phyloP scores from a whole-genome alignment of 768 basidiomycete species.

The Mycena venus region DNA sequence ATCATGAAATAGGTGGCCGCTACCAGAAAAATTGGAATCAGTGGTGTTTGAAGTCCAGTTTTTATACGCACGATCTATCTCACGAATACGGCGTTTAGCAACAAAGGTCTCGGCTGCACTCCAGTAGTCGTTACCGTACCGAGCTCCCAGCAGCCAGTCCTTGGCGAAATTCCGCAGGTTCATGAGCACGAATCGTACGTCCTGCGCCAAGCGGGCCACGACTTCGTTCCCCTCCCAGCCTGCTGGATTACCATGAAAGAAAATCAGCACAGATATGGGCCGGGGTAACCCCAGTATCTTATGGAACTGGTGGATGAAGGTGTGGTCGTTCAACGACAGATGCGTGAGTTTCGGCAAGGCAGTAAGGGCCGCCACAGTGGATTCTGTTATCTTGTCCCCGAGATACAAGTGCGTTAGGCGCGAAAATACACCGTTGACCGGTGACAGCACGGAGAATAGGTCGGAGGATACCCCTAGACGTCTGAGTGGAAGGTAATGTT shows the following conservation, averaged over 20 bases:
- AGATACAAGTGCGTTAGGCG: background rate
- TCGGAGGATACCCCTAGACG: no score
- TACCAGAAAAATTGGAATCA: no score
- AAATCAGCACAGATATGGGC: background rate
- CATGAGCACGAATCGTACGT: background rate
- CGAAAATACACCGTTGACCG: background rate
- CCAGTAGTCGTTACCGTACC: background rate
- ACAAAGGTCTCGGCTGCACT: background rate
- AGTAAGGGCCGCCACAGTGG: background rate
- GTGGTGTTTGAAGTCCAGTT: background rate
- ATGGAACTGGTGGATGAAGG: background rate
- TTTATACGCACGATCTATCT: background rate
- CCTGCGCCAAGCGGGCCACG: background rate
- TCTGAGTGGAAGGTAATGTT: background rate
- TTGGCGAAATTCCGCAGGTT: background rate
- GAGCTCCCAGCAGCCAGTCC: background rate
- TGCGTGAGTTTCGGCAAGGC: background rate
- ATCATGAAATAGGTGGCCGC: no score
- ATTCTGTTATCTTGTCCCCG: background rate
- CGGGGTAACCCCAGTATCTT: background rate
- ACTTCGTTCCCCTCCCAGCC: background rate
- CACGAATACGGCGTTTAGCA: background rate
- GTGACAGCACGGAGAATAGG: background rate
- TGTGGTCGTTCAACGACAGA: background rate
- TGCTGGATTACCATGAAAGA: background rate